A percentile compares a stretch with the other conserved stretches of the same genome.
phyloP scores from a whole-genome alignment of 148 eudicot genomes.

The Dianthus caryophyllus region DNA sequence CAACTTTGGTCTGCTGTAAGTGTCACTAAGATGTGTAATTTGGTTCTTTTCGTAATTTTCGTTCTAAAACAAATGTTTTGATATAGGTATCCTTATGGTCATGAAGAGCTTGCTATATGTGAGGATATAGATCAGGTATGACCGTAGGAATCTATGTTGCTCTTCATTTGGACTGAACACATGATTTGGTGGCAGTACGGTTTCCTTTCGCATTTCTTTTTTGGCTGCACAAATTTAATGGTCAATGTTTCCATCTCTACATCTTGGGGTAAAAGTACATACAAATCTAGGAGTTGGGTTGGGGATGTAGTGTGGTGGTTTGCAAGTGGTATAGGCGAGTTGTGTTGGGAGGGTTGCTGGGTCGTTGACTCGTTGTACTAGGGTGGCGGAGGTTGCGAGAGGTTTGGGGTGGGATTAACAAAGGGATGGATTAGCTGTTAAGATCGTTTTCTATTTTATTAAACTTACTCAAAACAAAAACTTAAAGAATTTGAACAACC shows the following conservation, averaged over 20 bases:
- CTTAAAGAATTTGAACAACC: no score
- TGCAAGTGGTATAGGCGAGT: no score
- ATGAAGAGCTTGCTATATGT: conserved; percentile 88
- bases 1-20: conserved; percentile 88
- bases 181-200: not conserved
- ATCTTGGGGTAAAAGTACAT: not conserved
- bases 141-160: no score
- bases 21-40: conserved; percentile 6
- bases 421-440: no score
- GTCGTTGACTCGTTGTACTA: no score
- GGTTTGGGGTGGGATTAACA: no score
- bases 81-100: conserved; percentile 86
- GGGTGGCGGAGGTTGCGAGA: no score
- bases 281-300: not conserved
- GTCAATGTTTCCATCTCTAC: not conserved
- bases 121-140: conserved; percentile 97
- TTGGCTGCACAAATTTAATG: not conserved
- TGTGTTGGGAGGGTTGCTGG: no score
- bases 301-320: no score
- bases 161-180: conserved; percentile 3
- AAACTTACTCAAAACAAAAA: no score
- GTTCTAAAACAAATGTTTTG: conserved; percentile 11
- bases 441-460: no score
- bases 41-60: not conserved
- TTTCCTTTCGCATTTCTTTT: not conserved